A percentile compares a stretch with the other conserved stretches of the same genome.
phyloP scores from a whole-genome alignment of 139 green algal genomes.

The Limnomonas spitsbergensis region DNA sequence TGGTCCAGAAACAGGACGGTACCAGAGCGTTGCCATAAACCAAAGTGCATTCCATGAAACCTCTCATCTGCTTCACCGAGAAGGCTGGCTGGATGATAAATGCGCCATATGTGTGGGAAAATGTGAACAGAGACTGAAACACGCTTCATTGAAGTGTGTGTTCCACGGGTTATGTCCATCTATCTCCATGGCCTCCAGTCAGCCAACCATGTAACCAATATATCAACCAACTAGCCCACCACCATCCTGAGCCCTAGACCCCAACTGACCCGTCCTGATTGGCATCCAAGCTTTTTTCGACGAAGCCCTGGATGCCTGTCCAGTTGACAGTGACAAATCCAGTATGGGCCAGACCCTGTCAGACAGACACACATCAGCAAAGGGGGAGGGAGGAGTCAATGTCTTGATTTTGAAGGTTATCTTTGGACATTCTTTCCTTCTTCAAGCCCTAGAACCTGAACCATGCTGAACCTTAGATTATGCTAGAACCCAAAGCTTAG shows the following conservation, averaged over 20 bases:
- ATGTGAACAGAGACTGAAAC: too few species aligned
- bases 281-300: constrained; percentile 20
- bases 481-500: background rate
- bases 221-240: background rate
- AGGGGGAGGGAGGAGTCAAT: background rate
- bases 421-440: background rate
- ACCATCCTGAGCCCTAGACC: background rate
- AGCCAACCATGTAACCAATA: background rate
- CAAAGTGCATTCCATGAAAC: too few species aligned
- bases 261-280: constrained; percentile 32
- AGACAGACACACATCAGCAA: background rate
- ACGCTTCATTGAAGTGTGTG: too few species aligned
- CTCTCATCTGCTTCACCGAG: too few species aligned
- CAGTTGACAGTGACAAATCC: constrained; percentile 42
- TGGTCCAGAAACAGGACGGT: too few species aligned
- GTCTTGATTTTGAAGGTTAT: background rate
- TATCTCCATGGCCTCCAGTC: too few species aligned
- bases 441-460: background rate
- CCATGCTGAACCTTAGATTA: background rate
- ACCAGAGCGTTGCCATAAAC: too few species aligned
- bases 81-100: too few species aligned
- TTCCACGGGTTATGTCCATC: too few species aligned
- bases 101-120: too few species aligned
- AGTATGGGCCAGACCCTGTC: constrained; percentile 30
- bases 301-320: constrained; percentile 20